Percentiles rank a stretch among this genome's conserved stretches.
phyloP scores from a whole-genome alignment of 306 rosid genomes.

The Macrotyloma uniflorum region DNA sequence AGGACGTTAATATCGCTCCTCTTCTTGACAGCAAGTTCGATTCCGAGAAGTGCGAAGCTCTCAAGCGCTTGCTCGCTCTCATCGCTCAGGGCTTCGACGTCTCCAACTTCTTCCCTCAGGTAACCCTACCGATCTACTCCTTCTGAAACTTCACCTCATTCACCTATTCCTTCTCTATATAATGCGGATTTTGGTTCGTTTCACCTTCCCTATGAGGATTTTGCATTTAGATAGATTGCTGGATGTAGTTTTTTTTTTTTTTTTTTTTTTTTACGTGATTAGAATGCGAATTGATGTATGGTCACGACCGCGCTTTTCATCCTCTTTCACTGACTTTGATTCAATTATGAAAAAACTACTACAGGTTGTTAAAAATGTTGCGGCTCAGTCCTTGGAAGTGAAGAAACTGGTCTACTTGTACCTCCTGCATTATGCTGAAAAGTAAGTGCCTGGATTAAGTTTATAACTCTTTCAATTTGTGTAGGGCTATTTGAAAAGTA shows the following conservation, averaged over 20 bases:
- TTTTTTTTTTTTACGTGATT: background rate
- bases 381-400: conserved; percentile 85
- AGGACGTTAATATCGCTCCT: conserved; percentile 80
- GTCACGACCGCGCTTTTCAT: conserved; percentile 16
- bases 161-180: background rate
- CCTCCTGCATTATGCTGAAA: conserved; percentile 95
- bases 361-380: conserved; percentile 97
- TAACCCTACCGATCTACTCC: background rate
- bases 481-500: background rate
- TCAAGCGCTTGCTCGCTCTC: conserved; percentile 93
- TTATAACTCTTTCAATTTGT: background rate
- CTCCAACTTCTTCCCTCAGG: conserved; percentile 97
- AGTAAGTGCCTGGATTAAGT: conserved; percentile 56
- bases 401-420: conserved; percentile 96
- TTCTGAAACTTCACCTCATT: background rate
- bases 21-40: conserved; percentile 94
- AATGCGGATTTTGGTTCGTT: background rate
- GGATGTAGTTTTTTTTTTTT: background rate
- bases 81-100: conserved; percentile 97
- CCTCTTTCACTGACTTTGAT: background rate
- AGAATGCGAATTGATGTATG: background rate
- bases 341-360: conserved; percentile 29
- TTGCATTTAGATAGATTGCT: background rate
- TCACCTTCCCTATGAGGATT: background rate
- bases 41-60: conserved; percentile 95